Conservation (phyloP, 2,329 filamentous ascomycete species). For the Fusarium xyrophilum region DNA sequence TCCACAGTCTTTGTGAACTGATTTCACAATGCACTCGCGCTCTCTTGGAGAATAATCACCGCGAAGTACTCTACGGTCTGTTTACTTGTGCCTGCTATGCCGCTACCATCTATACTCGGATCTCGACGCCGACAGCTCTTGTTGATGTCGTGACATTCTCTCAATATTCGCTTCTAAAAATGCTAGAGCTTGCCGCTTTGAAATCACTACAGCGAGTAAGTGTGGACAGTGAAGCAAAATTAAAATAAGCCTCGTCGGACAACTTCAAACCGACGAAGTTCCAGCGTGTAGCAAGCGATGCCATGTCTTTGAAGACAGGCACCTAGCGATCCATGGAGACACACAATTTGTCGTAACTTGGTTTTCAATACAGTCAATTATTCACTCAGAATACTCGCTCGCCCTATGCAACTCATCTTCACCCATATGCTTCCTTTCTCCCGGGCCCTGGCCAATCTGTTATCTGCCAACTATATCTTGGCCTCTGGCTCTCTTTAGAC, state of each 20-base stretch:
- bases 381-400: constrained; percentile 2
- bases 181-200: constrained; percentile 72
- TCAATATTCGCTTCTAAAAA: constrained; percentile 60
- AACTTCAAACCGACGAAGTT: constrained; percentile 38
- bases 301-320: constrained; percentile 36
- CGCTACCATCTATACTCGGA: background rate
- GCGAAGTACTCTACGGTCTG: constrained; percentile 34
- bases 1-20: background rate
- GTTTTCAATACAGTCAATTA: background rate
- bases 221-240: constrained; percentile 75
- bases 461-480: constrained; percentile 43
- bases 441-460: background rate
- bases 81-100: constrained; percentile 20
- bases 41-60: constrained; percentile 17
- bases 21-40: background rate
- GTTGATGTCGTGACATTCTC: background rate
- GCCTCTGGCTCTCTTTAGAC: constrained; percentile 34
- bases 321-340: constrained; percentile 50
- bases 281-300: constrained; percentile 44
- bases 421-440: background rate
- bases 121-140: background rate
- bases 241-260: constrained; percentile 47
- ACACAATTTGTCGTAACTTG: constrained; percentile 25
- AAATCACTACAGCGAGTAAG: constrained; percentile 63
- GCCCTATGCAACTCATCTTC: background rate